These are phyloP conservation scores for Diplosphaera chodatii DNA, from an alignment of 139 green algal species.

Conservation along the genomic window DNA sequence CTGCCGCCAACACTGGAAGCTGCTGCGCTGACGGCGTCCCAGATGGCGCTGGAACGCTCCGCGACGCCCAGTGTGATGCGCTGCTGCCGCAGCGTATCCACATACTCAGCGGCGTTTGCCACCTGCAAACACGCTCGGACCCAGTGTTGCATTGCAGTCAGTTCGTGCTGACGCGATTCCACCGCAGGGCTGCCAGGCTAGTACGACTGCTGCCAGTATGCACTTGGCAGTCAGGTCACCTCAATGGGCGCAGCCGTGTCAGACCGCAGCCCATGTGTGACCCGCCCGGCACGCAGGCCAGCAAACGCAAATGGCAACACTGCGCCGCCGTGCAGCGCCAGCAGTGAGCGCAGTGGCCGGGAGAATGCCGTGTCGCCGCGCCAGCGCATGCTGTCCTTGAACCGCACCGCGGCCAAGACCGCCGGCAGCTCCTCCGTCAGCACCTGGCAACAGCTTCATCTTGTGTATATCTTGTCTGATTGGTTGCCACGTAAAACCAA, in stretches of 20 bases:
- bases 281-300: constrained; percentile 35
- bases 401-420: constrained; percentile 67
- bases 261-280: constrained; percentile 68
- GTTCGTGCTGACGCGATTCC: too few relatives aligned
- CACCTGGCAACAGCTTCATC: constrained; percentile 53
- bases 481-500: too few relatives aligned
- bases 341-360: constrained; percentile 89
- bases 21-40: constrained; percentile 41
- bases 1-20: constrained; percentile 21
- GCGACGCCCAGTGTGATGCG: constrained; percentile 59
- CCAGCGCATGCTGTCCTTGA: constrained; percentile 95
- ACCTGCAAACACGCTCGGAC: too few relatives aligned
- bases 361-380: constrained; percentile 58
- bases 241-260: constrained; percentile 4
- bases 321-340: constrained; percentile 81
- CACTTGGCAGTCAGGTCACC: too few relatives aligned
- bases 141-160: too few relatives aligned
- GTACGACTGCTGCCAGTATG: too few relatives aligned
- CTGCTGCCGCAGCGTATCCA: constrained; percentile 31
- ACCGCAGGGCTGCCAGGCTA: too few relatives aligned
- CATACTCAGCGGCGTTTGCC: constrained; percentile 56
- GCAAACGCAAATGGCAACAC: constrained; percentile 65
- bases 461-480: too few relatives aligned
- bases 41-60: constrained; percentile 58
- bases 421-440: constrained; percentile 68